phyloP scores from a whole-genome alignment of 345 rosid genomes.

The Eucalyptus virginea region DNA sequence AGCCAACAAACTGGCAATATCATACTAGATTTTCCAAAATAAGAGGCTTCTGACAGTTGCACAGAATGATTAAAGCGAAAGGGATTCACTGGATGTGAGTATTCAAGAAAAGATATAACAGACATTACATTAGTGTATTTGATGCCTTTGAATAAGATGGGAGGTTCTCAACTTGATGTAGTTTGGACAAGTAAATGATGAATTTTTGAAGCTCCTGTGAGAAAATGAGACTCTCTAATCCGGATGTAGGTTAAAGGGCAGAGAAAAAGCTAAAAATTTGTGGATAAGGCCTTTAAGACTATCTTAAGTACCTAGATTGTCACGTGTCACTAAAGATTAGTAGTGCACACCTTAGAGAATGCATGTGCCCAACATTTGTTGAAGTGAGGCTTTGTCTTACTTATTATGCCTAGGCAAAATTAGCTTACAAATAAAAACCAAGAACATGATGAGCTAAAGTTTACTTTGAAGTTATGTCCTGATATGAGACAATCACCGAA shows the following conservation, averaged over 20 bases:
- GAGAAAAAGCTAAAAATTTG: not conserved
- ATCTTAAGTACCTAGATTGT: not conserved
- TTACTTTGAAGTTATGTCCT: not conserved
- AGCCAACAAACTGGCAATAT: not conserved
- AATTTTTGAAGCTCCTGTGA: not conserved
- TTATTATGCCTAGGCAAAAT: not conserved
- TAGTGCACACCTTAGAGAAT: not conserved
- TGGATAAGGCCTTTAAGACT: not conserved
- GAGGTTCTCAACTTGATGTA: not conserved
- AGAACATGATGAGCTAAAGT: not conserved
- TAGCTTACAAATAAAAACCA: not conserved
- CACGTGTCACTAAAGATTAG: not conserved
- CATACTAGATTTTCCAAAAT: not conserved
- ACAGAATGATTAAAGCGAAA: not conserved
- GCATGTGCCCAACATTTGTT: not conserved
- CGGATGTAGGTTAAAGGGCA: not conserved
- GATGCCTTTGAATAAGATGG: not conserved
- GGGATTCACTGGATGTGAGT: not conserved
- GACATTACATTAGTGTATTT: not conserved
- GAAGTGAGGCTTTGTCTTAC: not conserved
- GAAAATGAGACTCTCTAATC: not conserved
- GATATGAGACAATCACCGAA: not conserved
- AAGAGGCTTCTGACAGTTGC: not conserved
- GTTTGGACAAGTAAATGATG: not conserved
- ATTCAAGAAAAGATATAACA: not conserved